Percentiles rank a stretch among this genome's conserved stretches.
Evolutionary conservation across 164 flowering plant species (phyloP).

Genomic region (Santalum album): DNA sequence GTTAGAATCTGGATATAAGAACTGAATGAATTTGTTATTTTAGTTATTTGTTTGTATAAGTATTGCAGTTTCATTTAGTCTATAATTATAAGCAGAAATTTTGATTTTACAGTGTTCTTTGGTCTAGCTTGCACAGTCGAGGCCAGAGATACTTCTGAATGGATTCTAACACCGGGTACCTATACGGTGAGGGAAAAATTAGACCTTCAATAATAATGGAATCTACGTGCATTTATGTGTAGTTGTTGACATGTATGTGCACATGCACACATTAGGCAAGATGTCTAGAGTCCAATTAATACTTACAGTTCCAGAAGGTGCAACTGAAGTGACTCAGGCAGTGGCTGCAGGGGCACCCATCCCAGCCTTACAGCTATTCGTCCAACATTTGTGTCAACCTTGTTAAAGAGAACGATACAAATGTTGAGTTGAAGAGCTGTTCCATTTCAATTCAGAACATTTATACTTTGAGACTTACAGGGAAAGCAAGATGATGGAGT

Average conservation of each 20-base stretch:
- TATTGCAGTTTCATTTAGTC: conserved; percentile 62
- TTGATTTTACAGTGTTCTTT: conserved; percentile 32
- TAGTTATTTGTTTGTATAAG: too few relatives aligned
- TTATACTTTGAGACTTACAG: background rate
- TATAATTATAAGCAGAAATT: conserved; percentile 16
- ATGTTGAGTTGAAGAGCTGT: background rate
- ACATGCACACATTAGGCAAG: too few relatives aligned
- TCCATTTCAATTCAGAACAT: background rate
- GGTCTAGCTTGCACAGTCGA: conserved; percentile 48
- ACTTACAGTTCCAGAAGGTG: conserved; percentile 51
- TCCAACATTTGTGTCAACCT: conserved; percentile 21
- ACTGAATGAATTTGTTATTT: too few relatives aligned
- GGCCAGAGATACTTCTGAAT: conserved; percentile 51
- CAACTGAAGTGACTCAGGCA: conserved; percentile 53
- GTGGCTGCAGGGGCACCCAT: conserved; percentile 53
- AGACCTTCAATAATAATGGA: too few relatives aligned
- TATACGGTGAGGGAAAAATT: background rate
- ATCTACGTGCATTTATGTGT: too few relatives aligned
- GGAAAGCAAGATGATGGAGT: conserved; percentile 5
- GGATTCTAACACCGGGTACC: conserved; percentile 48
- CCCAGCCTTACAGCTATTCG: conserved; percentile 53
- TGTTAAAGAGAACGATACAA: background rate
- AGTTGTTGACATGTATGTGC: too few relatives aligned
- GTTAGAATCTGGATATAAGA: background rate
- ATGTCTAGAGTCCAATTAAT: background rate